Base-by-base conservation (phyloP, 495 filamentous ascomycete genomes). In the Cercophora scortea region DNA sequence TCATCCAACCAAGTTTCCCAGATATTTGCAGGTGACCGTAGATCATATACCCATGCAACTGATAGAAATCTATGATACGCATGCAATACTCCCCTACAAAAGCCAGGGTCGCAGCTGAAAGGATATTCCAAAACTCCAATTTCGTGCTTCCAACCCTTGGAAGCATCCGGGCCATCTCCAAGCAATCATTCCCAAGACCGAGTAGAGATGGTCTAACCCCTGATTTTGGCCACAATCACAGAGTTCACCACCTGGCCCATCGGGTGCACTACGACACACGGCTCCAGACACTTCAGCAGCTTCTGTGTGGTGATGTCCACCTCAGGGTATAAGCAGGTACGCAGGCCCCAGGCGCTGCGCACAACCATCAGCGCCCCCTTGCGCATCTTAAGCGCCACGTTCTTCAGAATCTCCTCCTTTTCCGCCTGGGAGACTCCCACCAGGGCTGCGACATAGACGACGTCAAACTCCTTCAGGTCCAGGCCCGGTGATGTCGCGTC, bases 401-500 rank as follows among this genome's bases (percentile, higher is more conserved):
- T 48, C 15, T 59, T 33, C 1, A 65, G 35, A 33, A 67, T 67
- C 5, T 47, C 49, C 52, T 67, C 64, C 48, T 67, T 67, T 1
- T 63, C 51, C 3, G 39, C 35, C 43, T 65, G 64, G 0, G 62
- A 57, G 8, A 59, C 35, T 0, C 64, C 64, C 0, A 65, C 64
- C 13, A 67, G 47, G n/a, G 64, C 64, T 1, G 64, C 64, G 38
- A 67, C 18, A 50, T 65, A 65, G 1, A 67, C 62, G 1, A 67
- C 60, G 41, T 65, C 64, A 10, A 59, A 63, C 33, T 57, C 59
- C n/a, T n/a, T 32, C 0, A 62, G 48, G 32, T 52, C 50, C 7
- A 42, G 53, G 6, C 8, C 39, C 1, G 38, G 3, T 5, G 58
- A 60, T 1, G 19, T 50, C 0, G 59, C 53, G 8, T 63, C 58